phyloP scores from a whole-genome alignment of 2,329 filamentous ascomycete species.

The Fragosphaeria purpurea region DNA sequence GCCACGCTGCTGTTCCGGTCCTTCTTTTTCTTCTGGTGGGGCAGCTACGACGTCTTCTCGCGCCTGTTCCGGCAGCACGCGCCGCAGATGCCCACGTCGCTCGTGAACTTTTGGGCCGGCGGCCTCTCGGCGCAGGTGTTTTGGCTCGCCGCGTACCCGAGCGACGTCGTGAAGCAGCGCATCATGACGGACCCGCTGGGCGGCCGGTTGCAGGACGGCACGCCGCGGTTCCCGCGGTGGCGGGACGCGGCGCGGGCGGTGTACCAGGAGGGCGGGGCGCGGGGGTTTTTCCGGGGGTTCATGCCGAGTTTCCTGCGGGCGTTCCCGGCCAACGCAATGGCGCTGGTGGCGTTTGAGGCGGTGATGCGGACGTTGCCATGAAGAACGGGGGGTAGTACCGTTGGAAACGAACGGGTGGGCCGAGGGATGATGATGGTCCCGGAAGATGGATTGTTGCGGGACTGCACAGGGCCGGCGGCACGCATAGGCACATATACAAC shows the following conservation, averaged over 20 bases:
- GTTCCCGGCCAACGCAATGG: conserved; percentile 93
- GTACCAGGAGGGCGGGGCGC: conserved; percentile 64
- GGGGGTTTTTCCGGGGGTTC: conserved; percentile 88
- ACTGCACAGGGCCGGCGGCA: no score
- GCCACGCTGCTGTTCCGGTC: conserved; percentile 82
- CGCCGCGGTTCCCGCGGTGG: conserved; percentile 64
- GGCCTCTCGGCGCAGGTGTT: conserved; percentile 89
- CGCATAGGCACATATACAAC: no score
- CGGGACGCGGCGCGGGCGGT: conserved; percentile 68
- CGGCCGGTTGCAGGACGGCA: conserved; percentile 55
- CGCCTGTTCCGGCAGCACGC: conserved; percentile 57
- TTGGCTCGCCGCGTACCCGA: conserved; percentile 87
- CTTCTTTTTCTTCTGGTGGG: conserved; percentile 99
- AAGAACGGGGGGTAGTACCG: not conserved
- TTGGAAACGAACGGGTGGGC: no score
- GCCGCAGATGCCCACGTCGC: conserved; percentile 54
- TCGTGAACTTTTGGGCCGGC: conserved; percentile 94
- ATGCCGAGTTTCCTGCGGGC: conserved; percentile 86
- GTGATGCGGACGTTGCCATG: conserved; percentile 62
- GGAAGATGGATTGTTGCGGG: no score
- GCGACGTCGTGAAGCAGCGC: conserved; percentile 88
- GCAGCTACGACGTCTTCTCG: conserved; percentile 81
- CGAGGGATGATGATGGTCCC: no score
- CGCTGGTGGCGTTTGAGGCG: conserved; percentile 84
- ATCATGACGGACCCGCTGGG: conserved; percentile 94